These are phyloP conservation scores for Cryptococcus depauperatus DNA, from an alignment of 1,284 basidiomycete genomes.

Conservation along the genomic window DNA sequence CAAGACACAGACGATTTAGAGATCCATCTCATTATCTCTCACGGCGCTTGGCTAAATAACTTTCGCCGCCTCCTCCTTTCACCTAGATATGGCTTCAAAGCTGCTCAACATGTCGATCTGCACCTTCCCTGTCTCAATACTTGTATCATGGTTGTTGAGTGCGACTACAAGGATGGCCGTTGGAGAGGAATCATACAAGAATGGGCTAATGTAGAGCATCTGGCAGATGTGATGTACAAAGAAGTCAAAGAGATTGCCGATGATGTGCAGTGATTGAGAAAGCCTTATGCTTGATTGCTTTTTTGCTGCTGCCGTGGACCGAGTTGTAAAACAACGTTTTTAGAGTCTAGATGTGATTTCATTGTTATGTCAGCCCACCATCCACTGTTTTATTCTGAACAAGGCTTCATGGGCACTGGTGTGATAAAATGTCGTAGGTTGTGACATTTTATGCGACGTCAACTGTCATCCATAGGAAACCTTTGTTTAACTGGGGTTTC, in stretches of 20 bases:
- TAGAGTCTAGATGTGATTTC: too few species aligned
- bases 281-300: too few species aligned
- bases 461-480: too few species aligned
- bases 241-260: conserved; percentile 17
- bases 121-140: conserved; percentile 25
- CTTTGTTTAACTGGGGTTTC: too few species aligned
- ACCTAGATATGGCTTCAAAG: conserved; percentile 5
- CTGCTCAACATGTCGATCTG: conserved; percentile 14
- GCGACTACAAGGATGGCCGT: conserved; percentile 5
- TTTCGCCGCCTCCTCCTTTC: conserved; percentile 22
- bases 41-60: conserved; percentile 36
- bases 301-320: too few species aligned
- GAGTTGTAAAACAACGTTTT: too few species aligned
- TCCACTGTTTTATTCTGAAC: too few species aligned
- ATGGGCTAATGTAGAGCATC: conserved; percentile 27
- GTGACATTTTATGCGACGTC: too few species aligned
- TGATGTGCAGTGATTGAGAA: conserved; percentile 11
- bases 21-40: conserved; percentile 30
- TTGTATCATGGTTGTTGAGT: conserved; percentile 24
- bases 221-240: conserved; percentile 13
- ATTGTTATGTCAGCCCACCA: too few species aligned
- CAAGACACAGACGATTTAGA: background rate
- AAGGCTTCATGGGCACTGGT: too few species aligned
- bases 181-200: conserved; percentile 19
- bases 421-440: too few species aligned